A percentile compares a stretch with the other conserved stretches of the same genome.
phyloP scores from a whole-genome alignment of 164 flowering plant genomes.

The Saururus chinensis region DNA sequence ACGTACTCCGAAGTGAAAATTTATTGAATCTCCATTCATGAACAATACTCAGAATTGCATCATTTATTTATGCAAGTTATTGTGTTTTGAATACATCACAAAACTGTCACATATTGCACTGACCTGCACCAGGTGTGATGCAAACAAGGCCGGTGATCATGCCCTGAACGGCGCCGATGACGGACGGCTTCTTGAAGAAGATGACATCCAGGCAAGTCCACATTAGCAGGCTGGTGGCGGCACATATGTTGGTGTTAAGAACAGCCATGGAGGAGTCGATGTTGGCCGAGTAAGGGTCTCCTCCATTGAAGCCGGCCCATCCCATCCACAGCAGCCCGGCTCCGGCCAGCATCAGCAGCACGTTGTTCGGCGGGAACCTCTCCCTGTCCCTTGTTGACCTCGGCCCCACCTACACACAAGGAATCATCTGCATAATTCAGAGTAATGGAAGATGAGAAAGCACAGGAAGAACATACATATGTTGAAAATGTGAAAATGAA shows the following conservation, averaged over 20 bases:
- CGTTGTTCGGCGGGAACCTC: slow-evolving; percentile 15
- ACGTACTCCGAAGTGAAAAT: too few species aligned
- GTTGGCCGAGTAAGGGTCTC: slow-evolving; percentile 15
- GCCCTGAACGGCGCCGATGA: slow-evolving; percentile 17
- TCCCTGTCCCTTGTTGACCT: slow-evolving; percentile 13
- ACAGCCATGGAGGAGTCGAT: slow-evolving; percentile 15
- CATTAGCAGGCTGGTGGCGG: slow-evolving; percentile 12
- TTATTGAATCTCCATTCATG: too few species aligned
- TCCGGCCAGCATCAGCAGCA: slow-evolving; percentile 13
- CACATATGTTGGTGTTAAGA: slow-evolving; percentile 12
- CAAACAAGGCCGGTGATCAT: slow-evolving; percentile 18
- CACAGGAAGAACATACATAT: too few species aligned
- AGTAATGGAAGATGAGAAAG: too few species aligned
- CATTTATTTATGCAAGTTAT: too few species aligned
- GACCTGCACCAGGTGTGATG: slow-evolving; percentile 17
- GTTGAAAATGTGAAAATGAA: too few species aligned
- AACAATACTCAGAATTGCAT: too few species aligned
- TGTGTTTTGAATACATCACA: too few species aligned
- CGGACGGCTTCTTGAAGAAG: slow-evolving; percentile 16
- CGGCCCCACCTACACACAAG: slow-evolving; percentile 10
- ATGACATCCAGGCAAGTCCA: slow-evolving; percentile 14
- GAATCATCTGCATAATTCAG: neutral
- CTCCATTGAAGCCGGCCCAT: slow-evolving; percentile 18
- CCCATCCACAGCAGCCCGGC: slow-evolving; percentile 18
- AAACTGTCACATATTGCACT: too few species aligned